Percentiles rank a stretch among this genome's conserved stretches.
These are phyloP conservation scores for Xylariales sp. DNA, from an alignment of 2,329 filamentous ascomycete species.

Conservation along the genomic window DNA sequence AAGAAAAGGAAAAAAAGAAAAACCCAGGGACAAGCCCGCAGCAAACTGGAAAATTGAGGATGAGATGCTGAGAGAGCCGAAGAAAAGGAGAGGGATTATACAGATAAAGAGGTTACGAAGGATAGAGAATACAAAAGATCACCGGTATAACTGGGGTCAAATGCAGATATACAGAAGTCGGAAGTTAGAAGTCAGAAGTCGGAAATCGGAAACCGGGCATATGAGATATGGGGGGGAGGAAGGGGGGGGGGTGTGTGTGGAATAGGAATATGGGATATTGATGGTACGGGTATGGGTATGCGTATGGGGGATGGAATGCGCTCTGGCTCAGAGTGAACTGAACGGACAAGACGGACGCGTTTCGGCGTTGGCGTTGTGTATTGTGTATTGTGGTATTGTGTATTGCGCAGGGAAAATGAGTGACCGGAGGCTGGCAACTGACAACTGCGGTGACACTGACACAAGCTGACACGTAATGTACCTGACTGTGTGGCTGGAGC, in stretches of 20 bases:
- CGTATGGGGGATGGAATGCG: background rate
- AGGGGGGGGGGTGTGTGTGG: conserved; percentile 5
- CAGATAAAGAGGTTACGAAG: conserved; percentile 8
- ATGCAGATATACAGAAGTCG: conserved; percentile 15
- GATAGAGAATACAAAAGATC: conserved; percentile 1
- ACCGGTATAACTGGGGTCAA: conserved; percentile 1
- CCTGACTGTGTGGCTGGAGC: conserved; percentile 26
- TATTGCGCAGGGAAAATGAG: background rate
- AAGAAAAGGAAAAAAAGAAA: background rate
- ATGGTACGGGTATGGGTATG: background rate
- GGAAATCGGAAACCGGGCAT: background rate
- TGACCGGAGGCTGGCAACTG: conserved; percentile 24
- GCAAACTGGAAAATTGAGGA: too few species aligned
- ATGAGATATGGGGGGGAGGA: conserved; percentile 16
- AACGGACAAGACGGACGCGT: conserved; percentile 34
- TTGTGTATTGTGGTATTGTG: background rate
- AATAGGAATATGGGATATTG: background rate
- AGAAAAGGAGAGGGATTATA: conserved; percentile 21
- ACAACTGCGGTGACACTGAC: conserved; percentile 17
- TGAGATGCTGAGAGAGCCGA: conserved; percentile 2
- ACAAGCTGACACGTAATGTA: conserved; percentile 17
- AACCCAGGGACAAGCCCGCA: background rate
- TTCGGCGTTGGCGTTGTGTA: conserved; percentile 36
- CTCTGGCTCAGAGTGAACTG: conserved; percentile 28
- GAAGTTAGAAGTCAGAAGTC: background rate